Evolutionary conservation across 1,284 basidiomycete species (phyloP).

Genomic region (Fomitopsis palustris): DNA sequence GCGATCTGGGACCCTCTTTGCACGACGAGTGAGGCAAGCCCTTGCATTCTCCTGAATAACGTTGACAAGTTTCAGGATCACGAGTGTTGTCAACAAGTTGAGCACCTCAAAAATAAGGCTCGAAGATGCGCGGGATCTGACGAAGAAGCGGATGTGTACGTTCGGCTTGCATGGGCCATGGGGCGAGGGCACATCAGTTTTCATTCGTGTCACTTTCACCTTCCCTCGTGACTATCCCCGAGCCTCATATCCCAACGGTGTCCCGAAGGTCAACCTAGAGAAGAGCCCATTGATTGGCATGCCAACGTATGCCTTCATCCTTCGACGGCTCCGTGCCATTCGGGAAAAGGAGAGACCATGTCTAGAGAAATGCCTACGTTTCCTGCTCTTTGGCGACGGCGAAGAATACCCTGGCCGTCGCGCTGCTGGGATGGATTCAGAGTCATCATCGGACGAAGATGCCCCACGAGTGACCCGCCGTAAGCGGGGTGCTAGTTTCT

Average conservation of each 20-base stretch:
- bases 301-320: constrained; percentile 72
- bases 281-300: constrained; percentile 77
- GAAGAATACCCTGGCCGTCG: constrained; percentile 31
- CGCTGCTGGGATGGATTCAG: constrained; percentile 44
- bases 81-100: constrained; percentile 71
- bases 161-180: constrained; percentile 88
- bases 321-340: constrained; percentile 71
- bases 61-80: constrained; percentile 52
- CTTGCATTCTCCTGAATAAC: background rate
- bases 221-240: constrained; percentile 86
- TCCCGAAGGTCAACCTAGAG: constrained; percentile 80
- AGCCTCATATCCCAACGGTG: constrained; percentile 53
- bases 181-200: constrained; percentile 78
- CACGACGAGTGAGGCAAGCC: constrained; percentile 68
- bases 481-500: constrained; percentile 46
- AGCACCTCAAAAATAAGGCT: constrained; percentile 74
- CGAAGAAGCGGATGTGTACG: constrained; percentile 79
- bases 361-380: constrained; percentile 77
- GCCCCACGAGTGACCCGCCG: constrained; percentile 32
- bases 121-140: constrained; percentile 79
- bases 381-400: constrained; percentile 70
- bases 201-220: constrained; percentile 87
- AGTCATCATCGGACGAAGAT: constrained; percentile 47
- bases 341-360: constrained; percentile 72
- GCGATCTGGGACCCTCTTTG: constrained; percentile 51